Base-by-base conservation (phyloP, 495 filamentous ascomycete species). In the Annulohypoxylon maeteangense region DNA sequence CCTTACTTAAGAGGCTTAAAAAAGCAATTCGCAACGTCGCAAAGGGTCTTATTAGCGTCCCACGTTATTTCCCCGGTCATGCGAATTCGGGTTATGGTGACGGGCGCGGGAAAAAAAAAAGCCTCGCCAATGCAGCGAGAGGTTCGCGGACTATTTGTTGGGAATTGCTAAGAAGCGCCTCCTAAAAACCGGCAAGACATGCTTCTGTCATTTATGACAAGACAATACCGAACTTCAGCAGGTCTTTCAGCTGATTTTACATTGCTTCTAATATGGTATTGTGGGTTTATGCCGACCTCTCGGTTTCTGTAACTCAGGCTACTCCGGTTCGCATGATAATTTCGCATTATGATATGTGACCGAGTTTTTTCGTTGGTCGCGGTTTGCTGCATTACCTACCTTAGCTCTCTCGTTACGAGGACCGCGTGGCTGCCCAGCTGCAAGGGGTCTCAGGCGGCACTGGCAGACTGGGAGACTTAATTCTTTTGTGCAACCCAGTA, bases 131-230 rank as follows among this genome's bases (percentile, higher is more conserved):
- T 62, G 22, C 27, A 22, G n/a, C n/a, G n/a, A n/a, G 27, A 54
- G 64, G 38, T 48, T 64, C 40, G 55, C 38, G 40, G 40, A 20
- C 42, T 29, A 22, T 38, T 36, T 45, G 57, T 57, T 58, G 54
- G 53, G 59, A 40, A 65, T 51, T 23, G 25, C 38, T 36, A 25
- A 7, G 54, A 25, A 12, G 6, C 54, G 32, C 16, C 6, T 18
- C n/a, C 40, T 44, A 44, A 44, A 44, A 12, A 44, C 40, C n/a
- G 40, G 48, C 16, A 47, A 61, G 45, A 18, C 14, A 64, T 54
- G 14, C 5, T 72, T 65, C 31, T 72, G 55, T 68, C 70, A 72
- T 72, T 65, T 68, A 64, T 67, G 70, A 72, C 47, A 65, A 58
- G 48, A 55, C 29, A 27, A 50, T 11, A 18, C 29, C 45, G 18